Evolutionary conservation across 2,329 filamentous ascomycete genomes (phyloP), one percentile per base, ranked within the genome.

Genomic region (Talaromyces islandicus): DNA sequence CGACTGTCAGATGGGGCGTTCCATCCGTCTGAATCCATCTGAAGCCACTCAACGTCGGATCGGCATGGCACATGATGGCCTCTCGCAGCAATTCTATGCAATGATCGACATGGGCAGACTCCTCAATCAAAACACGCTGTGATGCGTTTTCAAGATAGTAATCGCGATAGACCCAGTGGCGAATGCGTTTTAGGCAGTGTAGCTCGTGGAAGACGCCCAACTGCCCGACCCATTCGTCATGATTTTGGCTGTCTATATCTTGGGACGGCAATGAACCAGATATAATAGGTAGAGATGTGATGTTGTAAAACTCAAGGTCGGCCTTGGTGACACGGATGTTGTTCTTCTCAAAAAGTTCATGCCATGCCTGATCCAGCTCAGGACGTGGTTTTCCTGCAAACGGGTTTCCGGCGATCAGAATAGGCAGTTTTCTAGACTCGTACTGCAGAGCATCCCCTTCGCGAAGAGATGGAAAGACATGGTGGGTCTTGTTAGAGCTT

Each of bases 341-440:
- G 11, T 25, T 52, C 11, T 52, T 52, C 27, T 52, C 48, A n/a
- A 52, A 52, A 17, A 52, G 21, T 14, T 24, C 12, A 25, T 52
- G 48, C 48, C 48, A 52, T 12, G 48, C 48, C n/a, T 24, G 2
- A 12, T 52, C 48, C 14, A 52, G 24, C 12, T 52, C 70, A 1
- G 25, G 24, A 4, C 48, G 24, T 7, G 24, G 48, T 21, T 52
- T 52, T 4, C 48, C 48, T 29, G 48, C n/a, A 25, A 52, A 52
- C 7, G 48, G 48, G 21, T 52, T 52, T 14, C 48, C 24, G 9
- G 14, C 4, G 24, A 52, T 17, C 6, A 17, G 24, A 17, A 25
- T 24, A 17, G 48, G 48, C 48, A 21, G 29, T 24, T 17, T 52
- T 14, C 48, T 6, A 25, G 7, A 12, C 27, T 52, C 48, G 12